Conservation (phyloP, 2,329 filamentous ascomycete species). For the Aspergillus intermedius region DNA sequence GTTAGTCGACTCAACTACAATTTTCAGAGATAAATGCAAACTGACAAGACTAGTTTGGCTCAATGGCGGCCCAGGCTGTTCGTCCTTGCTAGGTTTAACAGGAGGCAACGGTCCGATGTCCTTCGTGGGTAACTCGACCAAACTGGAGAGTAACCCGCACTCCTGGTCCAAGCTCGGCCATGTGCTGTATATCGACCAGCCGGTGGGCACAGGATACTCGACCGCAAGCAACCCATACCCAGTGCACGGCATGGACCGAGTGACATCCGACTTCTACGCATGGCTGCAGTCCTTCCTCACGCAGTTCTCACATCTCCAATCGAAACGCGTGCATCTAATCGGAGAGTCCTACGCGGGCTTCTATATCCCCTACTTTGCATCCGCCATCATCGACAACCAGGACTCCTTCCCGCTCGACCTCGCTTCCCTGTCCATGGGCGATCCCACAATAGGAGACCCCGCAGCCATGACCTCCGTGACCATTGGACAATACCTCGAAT, state of each 20-base stretch:
- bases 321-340: conserved; percentile 29
- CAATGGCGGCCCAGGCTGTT: conserved; percentile 32
- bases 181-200: conserved; percentile 33
- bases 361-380: conserved; percentile 33
- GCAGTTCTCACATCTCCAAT: conserved; percentile 24
- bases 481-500: conserved; percentile 22
- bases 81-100: conserved; percentile 25
- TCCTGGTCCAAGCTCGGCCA: conserved; percentile 28
- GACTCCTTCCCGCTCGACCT: conserved; percentile 23
- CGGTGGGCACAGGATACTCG: conserved; percentile 31
- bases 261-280: conserved; percentile 24
- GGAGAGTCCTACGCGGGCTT: conserved; percentile 35
- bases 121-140: conserved; percentile 24
- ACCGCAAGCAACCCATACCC: conserved; percentile 25
- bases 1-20: conserved; percentile 13
- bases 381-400: conserved; percentile 23
- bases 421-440: conserved; percentile 30
- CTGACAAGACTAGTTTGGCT: conserved; percentile 25
- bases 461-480: conserved; percentile 29
- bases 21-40: background rate
- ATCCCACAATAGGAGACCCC: conserved; percentile 30
- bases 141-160: conserved; percentile 11
- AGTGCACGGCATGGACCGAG: conserved; percentile 18
- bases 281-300: conserved; percentile 28
- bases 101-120: conserved; percentile 23